A percentile compares a stretch with the other conserved stretches of the same genome.
These are phyloP conservation scores for Geranomyces variabilis DNA, from an alignment of 192 early-diverging fungal genomes.

Conservation along the genomic window DNA sequence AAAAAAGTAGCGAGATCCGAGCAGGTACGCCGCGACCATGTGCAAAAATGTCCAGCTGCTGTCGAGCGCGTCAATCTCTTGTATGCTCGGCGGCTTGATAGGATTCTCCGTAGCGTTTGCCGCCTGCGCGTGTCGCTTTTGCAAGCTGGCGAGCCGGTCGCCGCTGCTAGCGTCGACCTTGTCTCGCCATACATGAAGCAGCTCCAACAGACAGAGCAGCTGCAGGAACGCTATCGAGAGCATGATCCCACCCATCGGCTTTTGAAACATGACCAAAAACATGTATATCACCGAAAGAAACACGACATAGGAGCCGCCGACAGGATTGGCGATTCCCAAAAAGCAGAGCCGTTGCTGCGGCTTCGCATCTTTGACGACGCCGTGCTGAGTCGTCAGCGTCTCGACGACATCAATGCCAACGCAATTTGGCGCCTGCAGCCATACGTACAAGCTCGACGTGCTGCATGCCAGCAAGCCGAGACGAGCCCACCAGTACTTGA, in stretches of 20 bases:
- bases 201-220: slow-evolving; percentile 40
- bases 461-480: slow-evolving; percentile 30
- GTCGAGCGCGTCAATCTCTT: neutral
- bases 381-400: neutral
- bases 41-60: slow-evolving; percentile 25
- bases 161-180: slow-evolving; percentile 5
- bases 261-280: slow-evolving; percentile 70
- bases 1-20: slow-evolving; percentile 73
- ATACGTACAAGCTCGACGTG: slow-evolving; percentile 34
- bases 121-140: neutral
- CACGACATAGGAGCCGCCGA: slow-evolving; percentile 70
- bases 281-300: slow-evolving; percentile 58
- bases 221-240: slow-evolving; percentile 43
- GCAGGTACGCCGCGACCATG: slow-evolving; percentile 51
- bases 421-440: slow-evolving; percentile 39
- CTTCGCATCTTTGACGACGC: slow-evolving; percentile 1
- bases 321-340: slow-evolving; percentile 66
- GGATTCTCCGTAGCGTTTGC: neutral
- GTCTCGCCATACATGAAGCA: slow-evolving; percentile 40
- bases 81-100: neutral
- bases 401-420: slow-evolving; percentile 37
- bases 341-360: slow-evolving; percentile 27
- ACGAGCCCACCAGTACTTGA: slow-evolving; percentile 46
- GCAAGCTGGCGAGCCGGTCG: neutral
- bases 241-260: slow-evolving; percentile 76